Percentiles rank a stretch among this genome's conserved stretches.
These are phyloP conservation scores for Trichoderma polysporum DNA, from an alignment of 2,329 filamentous ascomycete species.

Conservation along the genomic window DNA sequence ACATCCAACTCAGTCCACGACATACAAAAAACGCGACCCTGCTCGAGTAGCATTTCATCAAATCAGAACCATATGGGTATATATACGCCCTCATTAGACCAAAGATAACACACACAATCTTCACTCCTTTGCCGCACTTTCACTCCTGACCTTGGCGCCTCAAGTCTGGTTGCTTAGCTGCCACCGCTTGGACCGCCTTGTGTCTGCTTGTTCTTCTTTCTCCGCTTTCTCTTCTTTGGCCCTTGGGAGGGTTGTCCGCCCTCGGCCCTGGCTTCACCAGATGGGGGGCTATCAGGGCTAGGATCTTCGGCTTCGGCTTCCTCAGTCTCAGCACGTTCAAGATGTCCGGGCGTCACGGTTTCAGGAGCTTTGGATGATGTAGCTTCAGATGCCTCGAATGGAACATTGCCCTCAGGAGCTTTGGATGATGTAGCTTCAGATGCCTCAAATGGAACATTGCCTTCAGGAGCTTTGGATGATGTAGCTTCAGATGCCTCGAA, in stretches of 20 bases:
- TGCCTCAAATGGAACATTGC: background rate
- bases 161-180: background rate
- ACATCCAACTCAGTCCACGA: constrained; percentile 4
- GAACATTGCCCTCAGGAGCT: no score
- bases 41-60: constrained; percentile 6
- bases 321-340: background rate
- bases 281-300: background rate
- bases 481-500: background rate
- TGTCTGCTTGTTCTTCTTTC: constrained; percentile 24
- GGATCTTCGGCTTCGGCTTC: constrained; percentile 9
- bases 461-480: background rate
- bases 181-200: constrained; percentile 20
- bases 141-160: background rate
- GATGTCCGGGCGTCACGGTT: background rate
- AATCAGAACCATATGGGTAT: constrained; percentile 12
- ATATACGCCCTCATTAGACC: constrained; percentile 2
- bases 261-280: background rate
- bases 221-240: constrained; percentile 20
- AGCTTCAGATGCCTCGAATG: background rate
- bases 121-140: constrained; percentile 9
- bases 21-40: background rate
- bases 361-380: background rate
- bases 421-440: background rate
- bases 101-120: constrained; percentile 11
- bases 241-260: constrained; percentile 20